Conservation (phyloP, 2,329 filamentous ascomycete species). For the Juglanconis sp. region DNA sequence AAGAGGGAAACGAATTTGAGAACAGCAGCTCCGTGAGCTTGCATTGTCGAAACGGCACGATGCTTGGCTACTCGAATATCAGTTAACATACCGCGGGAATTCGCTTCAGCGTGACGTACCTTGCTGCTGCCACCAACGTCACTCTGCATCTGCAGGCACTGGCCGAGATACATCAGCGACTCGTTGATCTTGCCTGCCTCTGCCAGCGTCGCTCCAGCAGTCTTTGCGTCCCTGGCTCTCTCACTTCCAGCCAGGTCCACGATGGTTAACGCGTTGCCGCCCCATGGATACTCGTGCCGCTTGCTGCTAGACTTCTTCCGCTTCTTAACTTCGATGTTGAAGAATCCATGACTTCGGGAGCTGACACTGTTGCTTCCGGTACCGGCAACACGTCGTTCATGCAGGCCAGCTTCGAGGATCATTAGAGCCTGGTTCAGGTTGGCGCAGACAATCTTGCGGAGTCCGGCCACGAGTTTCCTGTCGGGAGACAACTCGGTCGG, state of each 20-base stretch:
- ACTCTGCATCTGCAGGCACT: constrained; percentile 93
- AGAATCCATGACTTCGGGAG: constrained; percentile 92
- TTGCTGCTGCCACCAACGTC: constrained; percentile 71
- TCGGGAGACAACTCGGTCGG: constrained; percentile 83
- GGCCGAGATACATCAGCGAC: constrained; percentile 95
- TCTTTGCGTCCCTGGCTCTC: constrained; percentile 88
- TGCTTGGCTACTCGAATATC: constrained; percentile 51
- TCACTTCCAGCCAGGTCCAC: constrained; percentile 94
- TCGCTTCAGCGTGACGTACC: constrained; percentile 42
- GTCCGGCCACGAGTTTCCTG: constrained; percentile 88
- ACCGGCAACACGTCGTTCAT: constrained; percentile 81
- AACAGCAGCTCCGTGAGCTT: constrained; percentile 83
- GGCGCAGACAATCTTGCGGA: constrained; percentile 85
- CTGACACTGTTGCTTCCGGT: constrained; percentile 92
- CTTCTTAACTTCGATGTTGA: constrained; percentile 93
- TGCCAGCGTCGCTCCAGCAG: constrained; percentile 83
- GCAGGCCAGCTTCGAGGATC: constrained; percentile 84
- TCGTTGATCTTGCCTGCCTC: constrained; percentile 99
- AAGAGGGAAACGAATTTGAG: constrained; percentile 79
- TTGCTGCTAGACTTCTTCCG: constrained; percentile 41
- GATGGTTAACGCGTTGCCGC: constrained; percentile 75
- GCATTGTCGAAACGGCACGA: constrained; percentile 78
- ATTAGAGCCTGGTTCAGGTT: constrained; percentile 80
- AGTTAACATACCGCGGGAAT: constrained; percentile 1
- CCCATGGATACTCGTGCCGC: constrained; percentile 60